phyloP scores from a whole-genome alignment of 2,329 filamentous ascomycete genomes.

The Phaeosphaeria sp. region DNA sequence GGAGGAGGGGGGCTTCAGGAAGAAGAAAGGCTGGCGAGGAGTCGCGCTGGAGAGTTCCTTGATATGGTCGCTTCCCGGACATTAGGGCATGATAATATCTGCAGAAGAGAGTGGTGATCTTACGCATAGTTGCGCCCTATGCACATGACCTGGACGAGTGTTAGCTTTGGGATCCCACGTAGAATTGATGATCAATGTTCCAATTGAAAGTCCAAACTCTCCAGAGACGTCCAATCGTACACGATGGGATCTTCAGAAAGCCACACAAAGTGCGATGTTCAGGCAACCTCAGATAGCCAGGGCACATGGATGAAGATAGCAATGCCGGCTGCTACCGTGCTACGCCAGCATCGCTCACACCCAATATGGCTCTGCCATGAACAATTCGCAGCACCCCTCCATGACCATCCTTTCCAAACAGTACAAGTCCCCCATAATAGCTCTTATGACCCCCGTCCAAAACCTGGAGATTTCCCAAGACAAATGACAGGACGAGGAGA shows the following conservation, averaged over 20 bases:
- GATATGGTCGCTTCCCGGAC: conserved; percentile 77
- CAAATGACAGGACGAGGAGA: not conserved
- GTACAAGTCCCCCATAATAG: not conserved
- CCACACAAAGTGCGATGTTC: no score
- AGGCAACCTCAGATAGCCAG: not conserved
- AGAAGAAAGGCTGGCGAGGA: conserved; percentile 98
- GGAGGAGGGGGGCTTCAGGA: conserved; percentile 90
- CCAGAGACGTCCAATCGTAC: no score
- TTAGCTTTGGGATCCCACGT: conserved; percentile 9
- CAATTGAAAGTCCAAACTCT: no score
- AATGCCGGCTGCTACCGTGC: not conserved
- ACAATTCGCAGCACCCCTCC: not conserved
- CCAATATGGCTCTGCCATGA: not conserved
- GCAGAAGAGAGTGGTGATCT: conserved; percentile 42
- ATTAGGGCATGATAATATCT: not conserved
- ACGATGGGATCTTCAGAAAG: no score
- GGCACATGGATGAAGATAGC: not conserved
- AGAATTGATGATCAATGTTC: no score
- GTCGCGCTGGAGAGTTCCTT: conserved; percentile 85
- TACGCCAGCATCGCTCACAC: not conserved
- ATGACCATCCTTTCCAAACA: not conserved
- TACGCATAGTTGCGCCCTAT: conserved; percentile 97
- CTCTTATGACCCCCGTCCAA: not conserved
- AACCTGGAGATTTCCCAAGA: not conserved
- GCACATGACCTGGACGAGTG: conserved; percentile 73